Conservation (phyloP, 1,284 basidiomycete species). For the Cronartium quercuum region DNA sequence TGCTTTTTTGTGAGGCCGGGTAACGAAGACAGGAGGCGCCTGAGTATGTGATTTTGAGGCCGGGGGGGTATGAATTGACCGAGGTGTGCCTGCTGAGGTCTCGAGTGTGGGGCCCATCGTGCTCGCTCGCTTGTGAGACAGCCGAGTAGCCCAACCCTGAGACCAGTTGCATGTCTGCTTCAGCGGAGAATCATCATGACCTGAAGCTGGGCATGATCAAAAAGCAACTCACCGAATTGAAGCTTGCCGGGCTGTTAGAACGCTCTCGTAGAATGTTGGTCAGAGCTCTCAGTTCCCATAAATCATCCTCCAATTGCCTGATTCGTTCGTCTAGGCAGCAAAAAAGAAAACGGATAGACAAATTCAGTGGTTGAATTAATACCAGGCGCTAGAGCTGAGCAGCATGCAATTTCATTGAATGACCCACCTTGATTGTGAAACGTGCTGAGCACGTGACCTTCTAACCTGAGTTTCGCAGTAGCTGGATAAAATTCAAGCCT, state of each 20-base stretch:
- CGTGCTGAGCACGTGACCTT: slow-evolving; percentile 1
- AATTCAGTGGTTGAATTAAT: background rate
- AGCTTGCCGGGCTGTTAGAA: slow-evolving; percentile 5
- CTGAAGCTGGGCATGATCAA: background rate
- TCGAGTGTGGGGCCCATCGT: slow-evolving; percentile 4
- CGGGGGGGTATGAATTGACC: slow-evolving; percentile 3
- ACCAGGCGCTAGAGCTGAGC: background rate
- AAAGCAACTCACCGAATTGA: slow-evolving; percentile 20
- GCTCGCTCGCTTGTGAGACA: background rate
- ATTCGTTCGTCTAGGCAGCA: slow-evolving; percentile 14
- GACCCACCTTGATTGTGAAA: slow-evolving; percentile 22
- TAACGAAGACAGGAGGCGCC: background rate
- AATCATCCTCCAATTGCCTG: slow-evolving; percentile 16
- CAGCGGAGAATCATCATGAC: background rate
- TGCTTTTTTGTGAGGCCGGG: background rate
- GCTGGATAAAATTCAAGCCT: background rate
- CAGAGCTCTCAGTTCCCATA: slow-evolving; percentile 23
- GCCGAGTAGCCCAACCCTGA: slow-evolving; percentile 22
- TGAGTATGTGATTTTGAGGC: background rate
- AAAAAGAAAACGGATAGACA: background rate
- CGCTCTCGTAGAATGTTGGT: slow-evolving; percentile 22
- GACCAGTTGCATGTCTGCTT: background rate
- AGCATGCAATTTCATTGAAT: background rate
- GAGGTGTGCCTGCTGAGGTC: slow-evolving; percentile 3
- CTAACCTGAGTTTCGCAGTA: background rate